Evolutionary conservation across 129 eudicot species (phyloP).

Genomic region (Chrysanthemum seticuspe): DNA sequence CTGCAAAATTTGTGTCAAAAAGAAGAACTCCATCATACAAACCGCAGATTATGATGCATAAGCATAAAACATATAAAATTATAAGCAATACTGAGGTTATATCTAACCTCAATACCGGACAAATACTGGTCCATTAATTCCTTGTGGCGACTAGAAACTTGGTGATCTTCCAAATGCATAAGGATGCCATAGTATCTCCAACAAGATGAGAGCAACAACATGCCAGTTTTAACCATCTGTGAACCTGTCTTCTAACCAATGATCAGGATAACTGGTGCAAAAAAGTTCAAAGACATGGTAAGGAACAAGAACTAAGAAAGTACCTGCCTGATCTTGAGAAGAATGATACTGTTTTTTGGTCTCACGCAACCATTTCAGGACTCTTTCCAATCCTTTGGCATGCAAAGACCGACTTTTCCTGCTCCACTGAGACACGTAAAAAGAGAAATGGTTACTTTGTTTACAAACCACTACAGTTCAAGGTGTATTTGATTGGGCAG

Average conservation of each 20-base stretch:
- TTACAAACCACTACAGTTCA: no score
- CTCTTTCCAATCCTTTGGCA: constrained; percentile 70
- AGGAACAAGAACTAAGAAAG: constrained; percentile 2
- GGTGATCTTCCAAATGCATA: constrained; percentile 60
- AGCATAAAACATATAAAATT: not conserved
- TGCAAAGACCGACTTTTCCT: constrained; percentile 80
- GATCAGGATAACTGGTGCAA: constrained; percentile 10
- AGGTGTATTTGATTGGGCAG: no score
- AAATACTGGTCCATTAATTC: constrained; percentile 70
- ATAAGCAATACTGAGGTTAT: constrained; percentile 12
- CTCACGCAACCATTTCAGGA: constrained; percentile 64
- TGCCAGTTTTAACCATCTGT: constrained; percentile 51
- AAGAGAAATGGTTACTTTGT: not conserved
- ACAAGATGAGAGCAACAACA: constrained; percentile 83
- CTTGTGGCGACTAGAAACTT: constrained; percentile 41
- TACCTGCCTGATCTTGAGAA: constrained; percentile 60
- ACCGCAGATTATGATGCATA: constrained; percentile 15
- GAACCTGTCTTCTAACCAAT: constrained; percentile 37
- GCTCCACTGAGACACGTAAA: constrained; percentile 68
- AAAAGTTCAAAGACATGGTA: not conserved
- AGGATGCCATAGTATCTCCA: constrained; percentile 93
- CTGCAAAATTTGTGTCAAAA: constrained; percentile 41
- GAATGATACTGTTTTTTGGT: constrained; percentile 38
- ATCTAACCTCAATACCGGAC: constrained; percentile 84
- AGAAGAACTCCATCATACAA: not conserved